phyloP scores from a whole-genome alignment of 805 yeast genomes.

The Saccharomycopsis sp. region DNA sequence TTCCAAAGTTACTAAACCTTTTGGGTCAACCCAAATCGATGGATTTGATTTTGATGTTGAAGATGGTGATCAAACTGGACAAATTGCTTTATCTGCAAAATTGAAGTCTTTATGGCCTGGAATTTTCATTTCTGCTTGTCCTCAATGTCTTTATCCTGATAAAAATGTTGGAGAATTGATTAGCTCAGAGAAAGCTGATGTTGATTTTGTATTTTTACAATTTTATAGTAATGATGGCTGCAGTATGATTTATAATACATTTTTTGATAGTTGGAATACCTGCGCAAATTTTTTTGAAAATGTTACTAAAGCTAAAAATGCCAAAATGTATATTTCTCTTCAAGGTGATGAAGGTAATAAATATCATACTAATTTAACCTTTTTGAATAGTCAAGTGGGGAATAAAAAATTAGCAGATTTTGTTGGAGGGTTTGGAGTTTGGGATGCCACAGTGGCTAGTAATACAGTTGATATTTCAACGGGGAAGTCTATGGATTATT shows the following conservation, averaged over 20 bases:
- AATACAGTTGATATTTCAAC: conserved; percentile 3
- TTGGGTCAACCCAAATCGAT: conserved; percentile 15
- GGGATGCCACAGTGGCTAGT: conserved; percentile 17
- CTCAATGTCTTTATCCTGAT: conserved; percentile 60
- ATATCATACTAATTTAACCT: conserved; percentile 10
- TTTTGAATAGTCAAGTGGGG: conserved; percentile 4
- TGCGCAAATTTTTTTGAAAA: conserved; percentile 51
- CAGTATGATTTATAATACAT: conserved; percentile 27
- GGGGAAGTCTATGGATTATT: conserved; percentile 3
- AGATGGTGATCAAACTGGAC: conserved; percentile 36
- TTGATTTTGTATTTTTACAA: conserved; percentile 55
- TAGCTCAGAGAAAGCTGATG: conserved; percentile 30
- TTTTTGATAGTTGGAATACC: conserved; percentile 28
- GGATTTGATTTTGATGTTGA: conserved; percentile 18
- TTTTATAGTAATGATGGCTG: conserved; percentile 50
- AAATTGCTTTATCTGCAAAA: conserved; percentile 33
- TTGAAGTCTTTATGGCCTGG: conserved; percentile 27
- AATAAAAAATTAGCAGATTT: conserved; percentile 2
- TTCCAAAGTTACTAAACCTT: conserved; percentile 8
- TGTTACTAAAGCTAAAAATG: conserved; percentile 32
- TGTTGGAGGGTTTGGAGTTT: conserved; percentile 15
- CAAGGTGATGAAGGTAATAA: conserved; percentile 5
- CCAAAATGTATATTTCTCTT: conserved; percentile 14
- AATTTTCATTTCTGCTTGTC: conserved; percentile 53
- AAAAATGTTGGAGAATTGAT: conserved; percentile 32